A percentile compares a stretch with the other conserved stretches of the same genome.
These are phyloP conservation scores for Bryum argenteum DNA, from an alignment of 225 moss, liverwort and hornwort species.

Conservation along the genomic window DNA sequence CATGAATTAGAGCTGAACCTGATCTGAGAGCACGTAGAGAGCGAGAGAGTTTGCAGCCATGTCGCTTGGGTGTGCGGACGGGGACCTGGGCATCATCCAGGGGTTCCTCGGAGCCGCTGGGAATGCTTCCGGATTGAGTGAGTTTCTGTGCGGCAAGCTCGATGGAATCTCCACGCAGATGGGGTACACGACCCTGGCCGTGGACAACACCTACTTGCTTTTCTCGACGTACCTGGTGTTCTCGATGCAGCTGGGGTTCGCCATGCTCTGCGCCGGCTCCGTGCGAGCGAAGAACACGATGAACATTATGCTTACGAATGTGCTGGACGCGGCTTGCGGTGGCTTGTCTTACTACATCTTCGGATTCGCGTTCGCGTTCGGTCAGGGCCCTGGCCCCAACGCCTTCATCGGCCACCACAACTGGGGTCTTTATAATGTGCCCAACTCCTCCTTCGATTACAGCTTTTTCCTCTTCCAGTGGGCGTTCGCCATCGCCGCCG, in stretches of 20 bases:
- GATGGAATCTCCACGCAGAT: constrained; percentile 44
- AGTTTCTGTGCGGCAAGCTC: constrained; percentile 62
- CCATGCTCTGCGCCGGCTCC: constrained; percentile 84
- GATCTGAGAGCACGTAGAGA: too few species aligned
- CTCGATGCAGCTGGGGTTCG: constrained; percentile 85
- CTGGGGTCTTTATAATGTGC: constrained; percentile 44
- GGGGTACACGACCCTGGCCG: constrained; percentile 35
- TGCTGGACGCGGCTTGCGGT: constrained; percentile 70
- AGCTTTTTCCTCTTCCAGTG: constrained; percentile 70
- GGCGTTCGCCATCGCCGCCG: constrained; percentile 71
- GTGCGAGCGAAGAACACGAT: constrained; percentile 84
- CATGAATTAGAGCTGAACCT: background rate
- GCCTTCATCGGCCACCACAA: constrained; percentile 76
- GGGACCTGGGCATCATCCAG: constrained; percentile 38
- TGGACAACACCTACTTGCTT: constrained; percentile 63
- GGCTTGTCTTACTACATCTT: constrained; percentile 76
- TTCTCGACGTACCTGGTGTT: constrained; percentile 80
- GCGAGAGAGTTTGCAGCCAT: background rate
- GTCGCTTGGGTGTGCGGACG: constrained; percentile 41
- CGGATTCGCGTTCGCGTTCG: constrained; percentile 81
- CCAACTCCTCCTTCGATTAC: constrained; percentile 44
- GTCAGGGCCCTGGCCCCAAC: constrained; percentile 46
- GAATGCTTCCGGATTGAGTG: constrained; percentile 38
- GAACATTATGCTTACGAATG: constrained; percentile 87
- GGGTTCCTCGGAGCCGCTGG: constrained; percentile 38